phyloP scores from a whole-genome alignment of 208 protist species.

The Trypanosoma caninum region DNA sequence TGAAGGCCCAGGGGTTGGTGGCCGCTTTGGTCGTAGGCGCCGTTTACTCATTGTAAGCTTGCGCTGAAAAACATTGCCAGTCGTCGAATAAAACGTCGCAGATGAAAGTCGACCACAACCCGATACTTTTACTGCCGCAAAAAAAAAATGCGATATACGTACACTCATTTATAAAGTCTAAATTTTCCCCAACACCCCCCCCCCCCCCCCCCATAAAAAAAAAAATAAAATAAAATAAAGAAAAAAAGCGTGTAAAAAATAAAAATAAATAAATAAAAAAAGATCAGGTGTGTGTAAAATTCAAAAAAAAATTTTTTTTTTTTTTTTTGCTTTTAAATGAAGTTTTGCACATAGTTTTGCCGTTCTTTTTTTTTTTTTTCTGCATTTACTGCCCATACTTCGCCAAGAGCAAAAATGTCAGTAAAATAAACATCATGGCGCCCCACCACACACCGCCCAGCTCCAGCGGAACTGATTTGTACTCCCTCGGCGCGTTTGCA shows the following conservation, averaged over 20 bases:
- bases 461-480: slow-evolving; percentile 28
- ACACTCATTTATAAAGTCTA: not conserved
- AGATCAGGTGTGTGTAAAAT: too few species aligned
- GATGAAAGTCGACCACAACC: not conserved
- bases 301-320: too few species aligned
- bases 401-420: slow-evolving; percentile 31
- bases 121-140: not conserved
- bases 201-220: too few species aligned
- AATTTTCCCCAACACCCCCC: too few species aligned
- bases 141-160: not conserved
- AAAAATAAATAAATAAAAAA: too few species aligned
- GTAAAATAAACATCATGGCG: slow-evolving; percentile 37
- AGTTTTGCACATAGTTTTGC: too few species aligned
- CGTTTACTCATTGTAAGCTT: slow-evolving; percentile 52
- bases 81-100: not conserved
- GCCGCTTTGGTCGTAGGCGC: slow-evolving; percentile 36
- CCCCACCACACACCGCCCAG: slow-evolving; percentile 42
- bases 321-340: too few species aligned
- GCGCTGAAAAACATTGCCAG: not conserved
- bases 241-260: slow-evolving; percentile 18
- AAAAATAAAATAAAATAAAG: slow-evolving; percentile 8
- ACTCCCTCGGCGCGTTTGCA: slow-evolving; percentile 25
- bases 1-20: slow-evolving; percentile 30
- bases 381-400: slow-evolving; percentile 39
- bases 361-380: too few species aligned